phyloP scores from a whole-genome alignment of 768 basidiomycete species.

The Suillus decipiens region DNA sequence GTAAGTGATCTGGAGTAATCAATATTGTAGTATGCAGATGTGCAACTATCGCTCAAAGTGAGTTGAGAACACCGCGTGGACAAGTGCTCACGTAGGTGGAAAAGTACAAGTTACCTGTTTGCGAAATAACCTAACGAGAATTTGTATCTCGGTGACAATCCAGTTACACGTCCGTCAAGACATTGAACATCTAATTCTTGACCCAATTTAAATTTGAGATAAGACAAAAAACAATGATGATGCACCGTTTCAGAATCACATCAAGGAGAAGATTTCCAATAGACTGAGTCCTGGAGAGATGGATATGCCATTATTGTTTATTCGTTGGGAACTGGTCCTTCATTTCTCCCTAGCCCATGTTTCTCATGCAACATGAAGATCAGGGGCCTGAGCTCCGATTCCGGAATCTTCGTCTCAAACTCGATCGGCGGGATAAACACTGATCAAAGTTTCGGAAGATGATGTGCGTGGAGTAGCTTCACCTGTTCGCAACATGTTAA shows the following conservation, averaged over 20 bases:
- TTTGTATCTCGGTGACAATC: too few species aligned
- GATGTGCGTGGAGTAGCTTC: constrained; percentile 26
- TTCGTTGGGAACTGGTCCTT: constrained; percentile 7
- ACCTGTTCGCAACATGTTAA: constrained; percentile 47
- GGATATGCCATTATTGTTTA: constrained; percentile 5
- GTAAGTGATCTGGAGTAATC: neutral
- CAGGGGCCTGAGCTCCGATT: neutral
- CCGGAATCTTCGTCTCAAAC: constrained; percentile 47
- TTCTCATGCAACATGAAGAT: neutral
- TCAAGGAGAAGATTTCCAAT: too few species aligned
- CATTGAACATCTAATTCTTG: too few species aligned
- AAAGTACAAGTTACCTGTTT: too few species aligned
- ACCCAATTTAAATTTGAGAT: too few species aligned
- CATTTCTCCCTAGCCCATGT: neutral
- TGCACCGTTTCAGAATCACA: too few species aligned
- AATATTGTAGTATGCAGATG: neutral
- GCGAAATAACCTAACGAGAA: too few species aligned
- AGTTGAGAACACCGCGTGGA: too few species aligned
- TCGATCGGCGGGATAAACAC: constrained; percentile 23
- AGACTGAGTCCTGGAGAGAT: neutral
- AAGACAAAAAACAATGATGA: too few species aligned
- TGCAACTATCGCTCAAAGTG: neutral
- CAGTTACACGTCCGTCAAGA: too few species aligned
- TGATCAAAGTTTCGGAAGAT: too few species aligned
- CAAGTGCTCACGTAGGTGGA: too few species aligned